These are phyloP conservation scores for carrot (Daucus carota) DNA, from an alignment of 129 eudicot species.

Conservation along the genomic window DNA sequence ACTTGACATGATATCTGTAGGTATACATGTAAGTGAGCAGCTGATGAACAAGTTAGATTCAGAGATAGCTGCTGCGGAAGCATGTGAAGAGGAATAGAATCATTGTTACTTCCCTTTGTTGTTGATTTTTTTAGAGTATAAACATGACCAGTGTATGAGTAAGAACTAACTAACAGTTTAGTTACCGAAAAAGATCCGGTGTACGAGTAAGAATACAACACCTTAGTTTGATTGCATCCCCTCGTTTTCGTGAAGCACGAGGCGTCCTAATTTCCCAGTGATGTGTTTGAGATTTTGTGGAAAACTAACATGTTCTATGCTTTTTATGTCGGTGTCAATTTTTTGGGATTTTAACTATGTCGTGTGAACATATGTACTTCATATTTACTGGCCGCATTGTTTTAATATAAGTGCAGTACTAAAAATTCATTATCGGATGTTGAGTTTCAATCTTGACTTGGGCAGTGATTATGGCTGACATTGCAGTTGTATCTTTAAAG, in stretches of 20 bases:
- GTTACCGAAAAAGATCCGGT: background rate
- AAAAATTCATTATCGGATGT: background rate
- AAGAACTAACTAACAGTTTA: no score
- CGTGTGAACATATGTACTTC: no score
- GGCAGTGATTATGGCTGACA: no score
- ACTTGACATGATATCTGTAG: conserved; percentile 87
- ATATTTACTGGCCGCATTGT: background rate
- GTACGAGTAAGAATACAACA: background rate
- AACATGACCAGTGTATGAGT: no score
- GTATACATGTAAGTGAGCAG: conserved; percentile 74
- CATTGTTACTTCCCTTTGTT: background rate
- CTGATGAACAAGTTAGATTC: conserved; percentile 68
- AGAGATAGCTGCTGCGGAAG: conserved; percentile 91
- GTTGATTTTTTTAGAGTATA: background rate
- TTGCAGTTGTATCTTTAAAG: no score
- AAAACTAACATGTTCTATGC: background rate
- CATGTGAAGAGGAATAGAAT: conserved; percentile 53
- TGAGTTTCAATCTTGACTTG: background rate
- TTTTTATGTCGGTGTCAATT: background rate
- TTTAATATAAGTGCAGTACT: background rate
- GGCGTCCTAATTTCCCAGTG: no score
- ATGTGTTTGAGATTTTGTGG: background rate
- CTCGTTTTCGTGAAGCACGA: background rate
- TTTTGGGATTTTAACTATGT: background rate
- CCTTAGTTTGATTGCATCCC: background rate